phyloP scores from a whole-genome alignment of 2,329 filamentous ascomycete genomes.

The Cercospora brassicicola region DNA sequence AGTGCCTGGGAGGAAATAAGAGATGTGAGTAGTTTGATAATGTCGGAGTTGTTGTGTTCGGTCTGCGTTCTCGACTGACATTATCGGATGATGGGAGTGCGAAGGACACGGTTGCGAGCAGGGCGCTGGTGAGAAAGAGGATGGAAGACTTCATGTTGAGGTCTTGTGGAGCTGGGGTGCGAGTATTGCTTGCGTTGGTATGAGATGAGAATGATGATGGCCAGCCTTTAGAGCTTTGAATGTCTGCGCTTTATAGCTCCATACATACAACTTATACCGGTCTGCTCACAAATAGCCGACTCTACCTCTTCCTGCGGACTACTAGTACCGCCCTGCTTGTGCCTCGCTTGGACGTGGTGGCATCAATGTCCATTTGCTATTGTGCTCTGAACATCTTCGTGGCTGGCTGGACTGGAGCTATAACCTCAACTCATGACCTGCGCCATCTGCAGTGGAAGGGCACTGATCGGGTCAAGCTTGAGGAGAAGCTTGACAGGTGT shows the following conservation, averaged over 20 bases:
- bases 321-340: background rate
- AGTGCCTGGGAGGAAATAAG: background rate
- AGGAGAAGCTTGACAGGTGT: conserved; percentile 10
- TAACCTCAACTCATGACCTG: background rate
- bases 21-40: background rate
- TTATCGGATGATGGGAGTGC: background rate
- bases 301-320: background rate
- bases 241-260: background rate
- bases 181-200: background rate
- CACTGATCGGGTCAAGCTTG: conserved; percentile 2
- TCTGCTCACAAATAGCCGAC: background rate
- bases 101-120: background rate
- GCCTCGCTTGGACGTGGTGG: background rate
- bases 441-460: background rate
- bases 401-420: background rate
- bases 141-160: background rate
- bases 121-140: background rate
- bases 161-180: background rate
- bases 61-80: background rate
- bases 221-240: background rate
- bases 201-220: background rate
- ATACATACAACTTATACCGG: background rate
- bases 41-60: background rate
- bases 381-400: background rate
- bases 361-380: background rate